Evolutionary conservation across 2,329 filamentous ascomycete genomes (phyloP).

Genomic region (Epichloe gansuensis): DNA sequence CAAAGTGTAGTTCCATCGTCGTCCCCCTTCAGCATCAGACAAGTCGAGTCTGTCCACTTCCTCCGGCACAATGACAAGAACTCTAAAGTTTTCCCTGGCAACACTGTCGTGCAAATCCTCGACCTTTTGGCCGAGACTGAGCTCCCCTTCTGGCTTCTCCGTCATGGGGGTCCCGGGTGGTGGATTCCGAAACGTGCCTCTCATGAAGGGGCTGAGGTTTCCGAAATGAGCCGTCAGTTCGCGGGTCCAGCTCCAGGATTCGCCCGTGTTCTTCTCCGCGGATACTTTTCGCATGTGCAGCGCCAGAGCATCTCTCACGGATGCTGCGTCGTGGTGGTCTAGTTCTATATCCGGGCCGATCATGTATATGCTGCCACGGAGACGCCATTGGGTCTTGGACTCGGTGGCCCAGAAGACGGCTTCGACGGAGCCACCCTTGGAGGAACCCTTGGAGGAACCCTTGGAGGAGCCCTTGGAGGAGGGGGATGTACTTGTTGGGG

Average conservation of each 20-base stretch:
- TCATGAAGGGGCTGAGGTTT: conserved; percentile 69
- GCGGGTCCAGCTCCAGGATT: conserved; percentile 60
- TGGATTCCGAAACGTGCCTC: conserved; percentile 63
- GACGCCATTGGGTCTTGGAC: conserved; percentile 66
- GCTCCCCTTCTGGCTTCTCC: conserved; percentile 29
- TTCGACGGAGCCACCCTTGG: conserved; percentile 62
- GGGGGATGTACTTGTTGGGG: too few species aligned
- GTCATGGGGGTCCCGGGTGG: conserved; percentile 50
- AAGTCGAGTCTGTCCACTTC: conserved; percentile 66
- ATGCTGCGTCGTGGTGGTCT: conserved; percentile 18
- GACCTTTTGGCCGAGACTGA: conserved; percentile 49
- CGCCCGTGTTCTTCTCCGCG: conserved; percentile 11
- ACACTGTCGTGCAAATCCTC: conserved; percentile 55
- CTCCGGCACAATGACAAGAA: conserved; percentile 68
- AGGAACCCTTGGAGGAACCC: conserved; percentile 19
- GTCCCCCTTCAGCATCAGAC: conserved; percentile 47
- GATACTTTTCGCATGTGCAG: conserved; percentile 44
- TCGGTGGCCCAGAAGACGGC: conserved; percentile 70
- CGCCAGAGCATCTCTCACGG: conserved; percentile 47
- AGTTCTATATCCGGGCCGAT: conserved; percentile 55
- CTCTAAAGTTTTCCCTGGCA: conserved; percentile 64
- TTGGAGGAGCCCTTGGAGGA: too few species aligned
- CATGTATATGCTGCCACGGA: conserved; percentile 65
- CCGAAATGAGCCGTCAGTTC: conserved; percentile 85
- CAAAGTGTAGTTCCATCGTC: conserved; percentile 56